Conservation (phyloP, 2,329 filamentous ascomycete genomes). For the Calonectria pauciramosa region DNA sequence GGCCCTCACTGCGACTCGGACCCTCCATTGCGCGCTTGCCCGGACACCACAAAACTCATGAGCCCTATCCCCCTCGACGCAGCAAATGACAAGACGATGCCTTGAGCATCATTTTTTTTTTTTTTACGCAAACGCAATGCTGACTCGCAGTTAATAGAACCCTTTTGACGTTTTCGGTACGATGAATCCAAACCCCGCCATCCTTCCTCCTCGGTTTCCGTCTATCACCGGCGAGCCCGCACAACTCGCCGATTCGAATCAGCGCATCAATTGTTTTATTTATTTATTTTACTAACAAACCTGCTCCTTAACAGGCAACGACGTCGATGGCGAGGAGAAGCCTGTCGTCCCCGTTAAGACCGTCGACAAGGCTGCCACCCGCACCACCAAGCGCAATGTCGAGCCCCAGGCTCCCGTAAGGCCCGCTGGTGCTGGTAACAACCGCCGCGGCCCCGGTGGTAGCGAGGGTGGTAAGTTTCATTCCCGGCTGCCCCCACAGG, state of each 20-base stretch:
- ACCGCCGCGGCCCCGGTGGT: slow-evolving; percentile 73
- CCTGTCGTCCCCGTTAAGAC: slow-evolving; percentile 88
- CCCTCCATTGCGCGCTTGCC: slow-evolving; percentile 9
- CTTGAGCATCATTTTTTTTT: neutral
- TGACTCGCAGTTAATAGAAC: slow-evolving; percentile 75
- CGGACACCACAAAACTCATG: neutral
- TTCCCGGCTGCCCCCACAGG: neutral
- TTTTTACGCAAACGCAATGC: slow-evolving; percentile 23
- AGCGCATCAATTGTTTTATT: slow-evolving; percentile 37
- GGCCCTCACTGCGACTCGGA: slow-evolving; percentile 12
- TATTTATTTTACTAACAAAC: slow-evolving; percentile 42
- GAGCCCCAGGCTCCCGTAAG: slow-evolving; percentile 77
- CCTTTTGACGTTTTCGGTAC: slow-evolving; percentile 98
- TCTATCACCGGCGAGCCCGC: slow-evolving; percentile 28
- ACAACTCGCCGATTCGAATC: slow-evolving; percentile 37
- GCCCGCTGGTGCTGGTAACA: slow-evolving; percentile 57
- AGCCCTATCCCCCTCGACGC: neutral
- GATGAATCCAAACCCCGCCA: slow-evolving; percentile 43
- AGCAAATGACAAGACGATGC: neutral
- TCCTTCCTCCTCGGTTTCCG: slow-evolving; percentile 35
- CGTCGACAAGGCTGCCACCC: slow-evolving; percentile 84
- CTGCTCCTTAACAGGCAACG: slow-evolving; percentile 64
- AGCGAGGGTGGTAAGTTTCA: slow-evolving; percentile 85
- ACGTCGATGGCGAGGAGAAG: slow-evolving; percentile 74
- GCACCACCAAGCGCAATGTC: slow-evolving; percentile 87